Percentiles rank a stretch among this genome's conserved stretches.
Evolutionary conservation across 1,284 basidiomycete genomes (phyloP).

Genomic region (Mrakiaceae sp.): DNA sequence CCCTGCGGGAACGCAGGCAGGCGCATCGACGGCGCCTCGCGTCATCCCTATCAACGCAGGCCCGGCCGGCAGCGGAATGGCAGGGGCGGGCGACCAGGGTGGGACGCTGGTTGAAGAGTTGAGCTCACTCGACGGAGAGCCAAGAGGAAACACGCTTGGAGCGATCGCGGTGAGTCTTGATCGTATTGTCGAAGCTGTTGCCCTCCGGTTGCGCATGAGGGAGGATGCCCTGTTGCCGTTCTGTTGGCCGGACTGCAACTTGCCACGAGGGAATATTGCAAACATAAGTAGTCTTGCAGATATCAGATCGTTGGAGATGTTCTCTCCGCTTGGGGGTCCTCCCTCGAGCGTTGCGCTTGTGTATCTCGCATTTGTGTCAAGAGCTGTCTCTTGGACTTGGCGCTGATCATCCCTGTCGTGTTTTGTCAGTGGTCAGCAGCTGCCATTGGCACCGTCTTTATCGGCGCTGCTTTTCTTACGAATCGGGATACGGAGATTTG

Average conservation of each 20-base stretch:
- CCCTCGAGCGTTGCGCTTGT: neutral
- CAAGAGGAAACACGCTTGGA: neutral
- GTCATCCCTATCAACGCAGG: neutral
- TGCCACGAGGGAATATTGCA: no score
- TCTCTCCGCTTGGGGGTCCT: neutral
- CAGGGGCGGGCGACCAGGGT: neutral
- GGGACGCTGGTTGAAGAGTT: neutral
- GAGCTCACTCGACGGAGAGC: neutral
- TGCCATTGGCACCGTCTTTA: neutral
- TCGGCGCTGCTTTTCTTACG: conserved; percentile 1
- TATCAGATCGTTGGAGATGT: no score
- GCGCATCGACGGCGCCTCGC: neutral
- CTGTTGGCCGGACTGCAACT: no score
- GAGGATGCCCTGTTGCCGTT: no score
- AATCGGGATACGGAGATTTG: conserved; percentile 7
- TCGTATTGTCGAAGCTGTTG: neutral
- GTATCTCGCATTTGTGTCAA: neutral
- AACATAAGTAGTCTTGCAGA: no score
- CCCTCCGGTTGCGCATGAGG: no score
- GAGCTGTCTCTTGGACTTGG: no score
- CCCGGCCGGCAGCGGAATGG: neutral
- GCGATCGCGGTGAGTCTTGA: conserved; percentile 2
- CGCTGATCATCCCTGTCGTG: no score
- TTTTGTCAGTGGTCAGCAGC: neutral
- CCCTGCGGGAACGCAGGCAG: neutral